phyloP scores from a whole-genome alignment of 208 protist genomes.

The Porcisia hertigi region DNA sequence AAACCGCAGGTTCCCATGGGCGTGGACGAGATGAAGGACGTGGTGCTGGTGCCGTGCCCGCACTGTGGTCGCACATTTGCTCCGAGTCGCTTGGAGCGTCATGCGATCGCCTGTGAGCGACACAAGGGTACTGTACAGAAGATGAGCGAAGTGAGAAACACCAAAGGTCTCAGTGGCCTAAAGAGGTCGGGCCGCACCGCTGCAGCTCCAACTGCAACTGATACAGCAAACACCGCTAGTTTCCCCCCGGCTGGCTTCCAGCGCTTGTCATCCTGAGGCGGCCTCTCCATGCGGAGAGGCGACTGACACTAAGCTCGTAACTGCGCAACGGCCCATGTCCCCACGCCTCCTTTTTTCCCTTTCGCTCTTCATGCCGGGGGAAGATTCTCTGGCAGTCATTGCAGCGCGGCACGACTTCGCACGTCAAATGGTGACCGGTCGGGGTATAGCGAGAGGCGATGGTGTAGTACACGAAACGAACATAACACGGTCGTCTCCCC shows the following conservation, averaged over 20 bases:
- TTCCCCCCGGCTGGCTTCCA: not conserved
- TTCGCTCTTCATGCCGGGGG: too few species aligned
- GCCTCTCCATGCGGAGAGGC: constrained; percentile 16
- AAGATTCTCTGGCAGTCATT: too few species aligned
- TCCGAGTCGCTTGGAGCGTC: constrained; percentile 48
- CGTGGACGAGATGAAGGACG: constrained; percentile 26
- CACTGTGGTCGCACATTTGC: constrained; percentile 79
- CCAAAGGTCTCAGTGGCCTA: constrained; percentile 4
- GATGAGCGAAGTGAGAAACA: constrained; percentile 6
- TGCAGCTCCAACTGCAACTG: not conserved
- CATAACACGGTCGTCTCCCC: too few species aligned
- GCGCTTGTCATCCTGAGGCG: not conserved
- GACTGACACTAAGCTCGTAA: constrained; percentile 48
- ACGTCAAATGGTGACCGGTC: not conserved
- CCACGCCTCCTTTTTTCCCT: too few species aligned
- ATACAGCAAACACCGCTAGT: not conserved
- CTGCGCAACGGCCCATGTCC: constrained; percentile 14
- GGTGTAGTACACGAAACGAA: not conserved
- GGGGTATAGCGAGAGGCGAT: not conserved
- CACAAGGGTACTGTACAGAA: constrained; percentile 14
- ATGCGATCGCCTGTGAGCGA: constrained; percentile 51
- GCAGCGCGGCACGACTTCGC: too few species aligned
- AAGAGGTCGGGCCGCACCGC: constrained; percentile 2
- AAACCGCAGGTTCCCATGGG: constrained; percentile 18
- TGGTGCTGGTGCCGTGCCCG: constrained; percentile 60